These are phyloP conservation scores for Hortaea sp. DNA, from an alignment of 2,329 filamentous ascomycete genomes.

Conservation along the genomic window DNA sequence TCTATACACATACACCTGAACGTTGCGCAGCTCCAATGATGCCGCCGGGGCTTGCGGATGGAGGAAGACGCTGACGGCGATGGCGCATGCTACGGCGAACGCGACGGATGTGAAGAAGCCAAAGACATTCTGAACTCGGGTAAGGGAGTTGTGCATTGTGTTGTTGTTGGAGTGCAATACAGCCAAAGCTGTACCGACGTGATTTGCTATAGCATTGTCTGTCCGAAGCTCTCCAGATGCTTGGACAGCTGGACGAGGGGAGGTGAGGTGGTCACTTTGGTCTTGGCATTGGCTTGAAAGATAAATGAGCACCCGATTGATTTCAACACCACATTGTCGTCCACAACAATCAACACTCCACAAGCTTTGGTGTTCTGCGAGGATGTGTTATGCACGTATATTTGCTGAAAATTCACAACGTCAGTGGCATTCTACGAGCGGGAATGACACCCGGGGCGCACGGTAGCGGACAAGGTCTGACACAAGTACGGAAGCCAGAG, in stretches of 20 bases:
- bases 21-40: constrained; percentile 57
- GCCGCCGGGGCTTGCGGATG: constrained; percentile 58
- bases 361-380: too few relatives aligned
- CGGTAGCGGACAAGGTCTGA: too few relatives aligned
- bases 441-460: too few relatives aligned
- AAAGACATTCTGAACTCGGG: constrained; percentile 83
- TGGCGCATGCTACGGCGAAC: constrained; percentile 67
- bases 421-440: too few relatives aligned
- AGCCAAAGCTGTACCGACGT: not conserved
- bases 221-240: not conserved
- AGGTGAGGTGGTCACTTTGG: constrained; percentile 5
- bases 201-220: not conserved
- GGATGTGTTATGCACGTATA: too few relatives aligned
- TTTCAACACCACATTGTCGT: too few relatives aligned
- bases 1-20: constrained; percentile 63
- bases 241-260: not conserved
- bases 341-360: too few relatives aligned
- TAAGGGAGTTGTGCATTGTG: constrained; percentile 75
- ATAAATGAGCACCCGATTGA: too few relatives aligned
- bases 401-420: too few relatives aligned
- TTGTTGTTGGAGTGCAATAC: constrained; percentile 19
- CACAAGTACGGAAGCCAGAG: too few relatives aligned
- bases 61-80: constrained; percentile 70
- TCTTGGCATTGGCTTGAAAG: not conserved
- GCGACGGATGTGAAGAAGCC: constrained; percentile 96